These are phyloP conservation scores for Neurospora sp. DNA, from an alignment of 495 filamentous ascomycete genomes.

Conservation along the genomic window DNA sequence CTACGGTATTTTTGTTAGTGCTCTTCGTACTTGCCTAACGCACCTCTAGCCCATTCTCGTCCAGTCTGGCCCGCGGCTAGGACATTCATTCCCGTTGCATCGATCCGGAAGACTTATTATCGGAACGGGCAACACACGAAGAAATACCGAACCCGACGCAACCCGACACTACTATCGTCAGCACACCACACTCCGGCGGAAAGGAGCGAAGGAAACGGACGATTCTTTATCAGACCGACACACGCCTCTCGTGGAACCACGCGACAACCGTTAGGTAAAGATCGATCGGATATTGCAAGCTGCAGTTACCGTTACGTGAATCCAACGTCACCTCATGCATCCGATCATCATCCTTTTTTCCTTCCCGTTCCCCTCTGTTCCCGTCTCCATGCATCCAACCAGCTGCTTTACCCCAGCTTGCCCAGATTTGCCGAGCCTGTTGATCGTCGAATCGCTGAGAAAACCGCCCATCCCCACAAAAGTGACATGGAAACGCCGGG, in stretches of 20 bases:
- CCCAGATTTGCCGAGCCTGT: neutral
- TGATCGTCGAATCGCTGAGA: neutral
- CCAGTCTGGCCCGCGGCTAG: neutral
- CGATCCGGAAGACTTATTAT: neutral
- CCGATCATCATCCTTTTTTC: neutral
- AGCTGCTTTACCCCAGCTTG: neutral
- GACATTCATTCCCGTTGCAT: neutral
- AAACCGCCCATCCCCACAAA: neutral
- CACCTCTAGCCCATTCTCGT: neutral
- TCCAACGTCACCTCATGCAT: neutral
- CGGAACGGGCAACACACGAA: neutral
- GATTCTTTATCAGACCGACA: neutral
- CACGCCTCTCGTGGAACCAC: neutral
- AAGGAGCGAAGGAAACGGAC: neutral
- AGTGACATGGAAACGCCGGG: neutral
- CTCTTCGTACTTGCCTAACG: neutral
- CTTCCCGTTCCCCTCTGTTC: neutral
- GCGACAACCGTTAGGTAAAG: neutral
- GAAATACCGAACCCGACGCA: neutral
- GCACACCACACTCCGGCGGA: neutral
- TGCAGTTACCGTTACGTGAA: neutral
- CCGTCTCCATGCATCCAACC: neutral
- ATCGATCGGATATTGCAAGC: neutral
- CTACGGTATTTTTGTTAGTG: neutral
- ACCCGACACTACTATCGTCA: neutral